These are phyloP conservation scores for bread wheat (Triticum aestivum) DNA, from an alignment of 176 grass and related monocot species.

Conservation along the genomic window IWGSC_CS_RefSeq_v2.1 NC_057798.1:70847095-70847594, in stretches of 20 bases:
- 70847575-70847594: conserved; percentile 84
- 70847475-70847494: conserved; percentile 28
- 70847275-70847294: conserved; percentile 3
- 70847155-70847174: conserved; percentile 81
- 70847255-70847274: background rate
- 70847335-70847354: conserved; percentile 98
- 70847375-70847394: conserved; percentile 95
- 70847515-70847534: conserved; percentile 8
- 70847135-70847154: conserved; percentile 97
- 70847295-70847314: conserved; percentile 33
- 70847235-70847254: conserved; percentile 16
- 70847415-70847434: conserved; percentile 95
- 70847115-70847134: conserved; percentile 93
- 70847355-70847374: conserved; percentile 93
- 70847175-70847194: background rate
- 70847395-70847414: conserved; percentile 89
- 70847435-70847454: conserved; percentile 94
- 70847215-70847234: conserved; percentile 13
- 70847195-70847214: conserved; percentile 17
- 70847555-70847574: conserved; percentile 87
- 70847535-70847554: conserved; percentile 23
- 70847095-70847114: conserved; percentile 82
- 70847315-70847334: conserved; percentile 57
- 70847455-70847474: conserved; percentile 92
- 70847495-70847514: conserved; percentile 38